phyloP scores from a whole-genome alignment of 176 grass and related monocot genomes.

The Tuctoria greenei region DNA sequence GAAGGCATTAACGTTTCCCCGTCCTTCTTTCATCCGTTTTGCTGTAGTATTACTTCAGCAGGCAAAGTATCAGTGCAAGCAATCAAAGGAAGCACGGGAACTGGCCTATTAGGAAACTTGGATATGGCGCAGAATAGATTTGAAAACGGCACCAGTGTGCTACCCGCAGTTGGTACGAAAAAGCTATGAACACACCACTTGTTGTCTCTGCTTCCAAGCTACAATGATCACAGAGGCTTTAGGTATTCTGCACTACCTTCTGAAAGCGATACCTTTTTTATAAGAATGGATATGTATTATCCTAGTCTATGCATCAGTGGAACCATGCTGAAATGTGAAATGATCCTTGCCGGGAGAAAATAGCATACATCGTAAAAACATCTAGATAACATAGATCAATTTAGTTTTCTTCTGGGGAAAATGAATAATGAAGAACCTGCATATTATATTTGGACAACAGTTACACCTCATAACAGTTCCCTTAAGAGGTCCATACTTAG shows the following conservation, averaged over 20 bases:
- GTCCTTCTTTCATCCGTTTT: too few relatives aligned
- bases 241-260: not conserved
- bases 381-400: not conserved
- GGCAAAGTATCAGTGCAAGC: not conserved
- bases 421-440: conserved; percentile 1
- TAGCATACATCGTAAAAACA: not conserved
- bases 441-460: not conserved
- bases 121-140: not conserved
- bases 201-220: not conserved
- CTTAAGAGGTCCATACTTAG: conserved; percentile 23
- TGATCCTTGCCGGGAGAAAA: not conserved
- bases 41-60: too few relatives aligned
- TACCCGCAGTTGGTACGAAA: not conserved
- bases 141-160: not conserved
- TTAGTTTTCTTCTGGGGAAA: conserved; percentile 19
- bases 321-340: not conserved
- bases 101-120: too few relatives aligned
- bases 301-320: not conserved
- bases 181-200: not conserved
- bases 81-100: not conserved
- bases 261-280: not conserved
- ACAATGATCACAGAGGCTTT: not conserved
- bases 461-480: not conserved
- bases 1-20: too few relatives aligned
- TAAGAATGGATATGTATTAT: not conserved